Evolutionary conservation across 257 asterid genomes (phyloP).

Genomic region (Solanum bulbocastanum): DNA sequence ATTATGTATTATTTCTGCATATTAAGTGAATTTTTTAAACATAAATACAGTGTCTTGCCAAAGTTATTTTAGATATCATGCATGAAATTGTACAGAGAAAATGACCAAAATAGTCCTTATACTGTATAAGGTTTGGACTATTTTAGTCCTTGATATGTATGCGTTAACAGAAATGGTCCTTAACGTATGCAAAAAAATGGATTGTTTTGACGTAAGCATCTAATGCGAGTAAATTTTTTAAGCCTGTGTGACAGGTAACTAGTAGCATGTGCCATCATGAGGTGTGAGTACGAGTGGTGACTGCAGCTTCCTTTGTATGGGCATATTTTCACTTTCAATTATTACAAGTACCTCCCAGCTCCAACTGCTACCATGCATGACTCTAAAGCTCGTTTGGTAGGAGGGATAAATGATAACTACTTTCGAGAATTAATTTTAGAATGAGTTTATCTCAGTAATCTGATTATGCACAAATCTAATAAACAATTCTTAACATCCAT

Average conservation of each 20-base stretch:
- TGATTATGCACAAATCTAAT: not conserved
- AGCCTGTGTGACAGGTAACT: not conserved
- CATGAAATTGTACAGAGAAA: not conserved
- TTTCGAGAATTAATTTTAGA: not conserved
- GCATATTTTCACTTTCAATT: not conserved
- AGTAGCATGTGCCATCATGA: not conserved
- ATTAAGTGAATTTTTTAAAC: not conserved
- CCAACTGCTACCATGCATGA: not conserved
- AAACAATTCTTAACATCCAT: not conserved
- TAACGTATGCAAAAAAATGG: not conserved
- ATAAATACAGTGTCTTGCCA: not conserved
- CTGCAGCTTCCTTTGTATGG: not conserved
- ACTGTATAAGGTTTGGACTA: not conserved
- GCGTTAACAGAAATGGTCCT: not conserved
- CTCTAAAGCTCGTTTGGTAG: not conserved
- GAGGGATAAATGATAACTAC: not conserved
- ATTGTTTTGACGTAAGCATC: not conserved
- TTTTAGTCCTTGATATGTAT: not conserved
- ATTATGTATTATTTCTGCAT: not conserved
- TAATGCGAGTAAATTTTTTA: not conserved
- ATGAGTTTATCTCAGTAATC: not conserved
- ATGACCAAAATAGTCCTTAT: not conserved
- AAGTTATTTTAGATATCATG: not conserved
- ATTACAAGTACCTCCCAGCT: not conserved
- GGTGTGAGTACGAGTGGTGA: not conserved